Base-by-base conservation (phyloP, 768 basidiomycete species). In the Leucocoprinus sp. region DNA sequence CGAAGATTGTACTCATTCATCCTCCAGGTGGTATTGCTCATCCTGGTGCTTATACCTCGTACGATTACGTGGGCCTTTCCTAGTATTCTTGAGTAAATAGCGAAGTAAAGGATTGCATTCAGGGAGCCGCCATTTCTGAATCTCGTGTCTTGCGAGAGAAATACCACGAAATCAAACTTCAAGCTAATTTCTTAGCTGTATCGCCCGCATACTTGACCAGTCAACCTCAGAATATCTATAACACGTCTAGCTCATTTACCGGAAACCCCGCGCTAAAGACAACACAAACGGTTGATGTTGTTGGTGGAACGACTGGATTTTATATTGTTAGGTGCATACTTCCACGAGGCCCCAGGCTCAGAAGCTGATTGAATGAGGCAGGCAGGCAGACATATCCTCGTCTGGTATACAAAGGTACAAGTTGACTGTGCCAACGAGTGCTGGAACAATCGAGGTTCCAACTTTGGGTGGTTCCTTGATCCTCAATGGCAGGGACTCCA, bases 131-230 rank as follows among this genome's bases (percentile, higher is more conserved):
- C 3, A 73, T 75, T 35, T 67, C 72, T 7, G 74, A 75, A 59
- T 73, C 74, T 44, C 62, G 74, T 28, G 70, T 71, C 2, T 62
- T 75, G 18, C 66, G 74, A 19, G 74, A 76, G 50, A 76, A 76
- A 52, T 74, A 68, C 54, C 74, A 75, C 42, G 74, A 76, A 48
- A 56, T 74, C 40, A 76, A 76, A 53, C 54, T 74, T 14, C 71
- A 74, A 54, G 69, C 72, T 27, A 68, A 70, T 54, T 75, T 75
- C 61, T 58, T 74, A 37, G 65, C 66, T 2, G 74, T 70, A 24
- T 72, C 71, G 34, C 72, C 72, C 4, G 71, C 74, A 4, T 76
- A 68, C 54, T 61, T 73, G 18, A 76, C 74, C 5, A 68, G 64
- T 4, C 62, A 66, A 19, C 71, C 72, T 1, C 63, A 62, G 51